phyloP scores from a whole-genome alignment of 2,329 filamentous ascomycete genomes.

The Fusarium dlaminii region DNA sequence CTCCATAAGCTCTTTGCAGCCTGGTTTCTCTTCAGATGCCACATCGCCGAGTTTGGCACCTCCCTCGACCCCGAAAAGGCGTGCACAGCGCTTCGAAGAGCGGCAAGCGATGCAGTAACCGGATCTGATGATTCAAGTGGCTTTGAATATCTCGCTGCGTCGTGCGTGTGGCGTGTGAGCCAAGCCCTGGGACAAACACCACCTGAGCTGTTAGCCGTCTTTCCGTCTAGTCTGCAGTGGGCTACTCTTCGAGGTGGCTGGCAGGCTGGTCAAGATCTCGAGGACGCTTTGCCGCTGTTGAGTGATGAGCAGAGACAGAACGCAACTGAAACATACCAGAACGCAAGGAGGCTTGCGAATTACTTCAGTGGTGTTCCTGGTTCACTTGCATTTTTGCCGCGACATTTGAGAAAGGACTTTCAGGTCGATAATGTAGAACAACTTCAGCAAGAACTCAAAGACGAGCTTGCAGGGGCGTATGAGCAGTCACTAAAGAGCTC shows the following conservation, averaged over 20 bases:
- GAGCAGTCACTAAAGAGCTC: neutral
- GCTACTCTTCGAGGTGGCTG: neutral
- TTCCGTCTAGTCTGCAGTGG: neutral
- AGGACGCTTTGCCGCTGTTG: neutral
- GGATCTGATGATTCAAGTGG: neutral
- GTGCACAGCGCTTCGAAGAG: neutral
- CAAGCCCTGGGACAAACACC: neutral
- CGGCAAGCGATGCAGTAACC: neutral
- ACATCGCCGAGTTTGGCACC: accelerated
- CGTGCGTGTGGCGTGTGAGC: neutral
- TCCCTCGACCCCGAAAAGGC: neutral
- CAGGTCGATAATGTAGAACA: neutral
- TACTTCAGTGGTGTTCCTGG: neutral
- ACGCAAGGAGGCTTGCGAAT: neutral
- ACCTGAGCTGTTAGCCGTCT: neutral
- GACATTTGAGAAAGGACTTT: neutral
- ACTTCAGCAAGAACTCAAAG: neutral
- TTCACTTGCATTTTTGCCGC: neutral
- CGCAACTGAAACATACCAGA: neutral
- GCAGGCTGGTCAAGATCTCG: neutral
- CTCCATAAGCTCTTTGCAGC: neutral
- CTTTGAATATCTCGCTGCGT: neutral
- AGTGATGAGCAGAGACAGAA: neutral
- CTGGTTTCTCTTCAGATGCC: neutral
- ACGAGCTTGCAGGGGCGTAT: neutral